These are phyloP conservation scores for Suillus luteus DNA, from an alignment of 768 basidiomycete species.

Conservation along the genomic window DNA sequence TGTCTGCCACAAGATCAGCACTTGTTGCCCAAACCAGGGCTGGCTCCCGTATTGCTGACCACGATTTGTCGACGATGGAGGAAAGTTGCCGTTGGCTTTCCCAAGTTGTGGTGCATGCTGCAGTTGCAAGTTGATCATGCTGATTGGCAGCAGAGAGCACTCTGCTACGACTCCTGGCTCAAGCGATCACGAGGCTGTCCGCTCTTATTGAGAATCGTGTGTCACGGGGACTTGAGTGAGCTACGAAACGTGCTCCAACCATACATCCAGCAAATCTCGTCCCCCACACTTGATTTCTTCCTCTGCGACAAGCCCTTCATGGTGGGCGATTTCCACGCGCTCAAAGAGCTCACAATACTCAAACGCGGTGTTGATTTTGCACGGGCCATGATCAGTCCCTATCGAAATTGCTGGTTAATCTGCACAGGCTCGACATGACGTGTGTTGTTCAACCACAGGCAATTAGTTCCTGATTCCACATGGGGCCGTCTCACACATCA, in stretches of 20 bases:
- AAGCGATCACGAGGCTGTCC: background rate
- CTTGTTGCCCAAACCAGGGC: constrained; percentile 25
- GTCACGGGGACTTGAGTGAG: background rate
- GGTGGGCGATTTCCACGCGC: constrained; percentile 5
- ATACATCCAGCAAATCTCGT: constrained; percentile 17
- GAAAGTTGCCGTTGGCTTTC: constrained; percentile 38
- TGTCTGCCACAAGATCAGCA: constrained; percentile 13
- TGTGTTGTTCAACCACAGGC: too few species aligned
- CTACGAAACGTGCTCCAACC: constrained; percentile 18
- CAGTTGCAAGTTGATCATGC: constrained; percentile 14
- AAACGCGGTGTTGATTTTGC: background rate
- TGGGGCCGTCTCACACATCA: constrained; percentile 18
- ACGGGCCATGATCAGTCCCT: background rate
- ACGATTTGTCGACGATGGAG: constrained; percentile 47
- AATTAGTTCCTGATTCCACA: background rate
- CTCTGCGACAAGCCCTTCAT: background rate
- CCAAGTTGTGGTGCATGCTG: constrained; percentile 51
- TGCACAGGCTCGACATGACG: background rate
- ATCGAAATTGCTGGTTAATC: constrained; percentile 10
- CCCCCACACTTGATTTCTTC: background rate
- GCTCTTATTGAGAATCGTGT: background rate
- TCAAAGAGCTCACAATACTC: constrained; percentile 22
- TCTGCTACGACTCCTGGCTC: background rate
- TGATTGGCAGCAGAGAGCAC: constrained; percentile 11
- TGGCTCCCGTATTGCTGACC: constrained; percentile 41